phyloP scores from a whole-genome alignment of 2,329 filamentous ascomycete genomes.

The Diaporthe batatas region DNA sequence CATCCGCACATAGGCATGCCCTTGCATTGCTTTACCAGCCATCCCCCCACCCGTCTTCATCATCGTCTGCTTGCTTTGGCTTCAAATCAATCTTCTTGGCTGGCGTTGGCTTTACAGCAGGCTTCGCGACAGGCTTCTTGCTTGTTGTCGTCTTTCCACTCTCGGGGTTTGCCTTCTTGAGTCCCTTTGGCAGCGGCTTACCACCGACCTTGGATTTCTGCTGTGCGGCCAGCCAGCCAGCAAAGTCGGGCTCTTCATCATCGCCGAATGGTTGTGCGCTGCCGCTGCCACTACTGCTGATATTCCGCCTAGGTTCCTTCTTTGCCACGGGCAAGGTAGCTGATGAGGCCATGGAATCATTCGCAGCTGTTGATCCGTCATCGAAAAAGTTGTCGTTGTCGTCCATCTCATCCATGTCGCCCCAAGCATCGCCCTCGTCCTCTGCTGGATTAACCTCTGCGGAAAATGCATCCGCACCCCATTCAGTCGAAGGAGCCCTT shows the following conservation, averaged over 20 bases:
- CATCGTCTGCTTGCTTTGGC: constrained; percentile 70
- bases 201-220: constrained; percentile 75
- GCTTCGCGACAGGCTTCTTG: constrained; percentile 61
- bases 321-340: constrained; percentile 41
- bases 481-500: constrained; percentile 61
- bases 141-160: constrained; percentile 49
- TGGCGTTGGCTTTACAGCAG: constrained; percentile 57
- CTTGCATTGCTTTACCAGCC: constrained; percentile 63
- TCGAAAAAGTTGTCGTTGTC: constrained; percentile 55
- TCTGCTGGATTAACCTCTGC: constrained; percentile 71
- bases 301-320: constrained; percentile 46
- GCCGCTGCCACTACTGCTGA: constrained; percentile 47
- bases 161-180: constrained; percentile 70
- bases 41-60: constrained; percentile 73
- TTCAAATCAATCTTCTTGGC: constrained; percentile 79
- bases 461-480: constrained; percentile 64
- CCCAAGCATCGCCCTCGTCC: constrained; percentile 82
- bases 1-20: neutral
- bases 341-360: constrained; percentile 43
- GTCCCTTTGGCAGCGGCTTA: constrained; percentile 85
- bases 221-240: constrained; percentile 92
- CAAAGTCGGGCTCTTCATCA: constrained; percentile 92
- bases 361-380: constrained; percentile 52
- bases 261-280: constrained; percentile 77
- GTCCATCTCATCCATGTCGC: constrained; percentile 66